phyloP scores from a whole-genome alignment of 768 basidiomycete genomes.

The Mycena filopes region DNA sequence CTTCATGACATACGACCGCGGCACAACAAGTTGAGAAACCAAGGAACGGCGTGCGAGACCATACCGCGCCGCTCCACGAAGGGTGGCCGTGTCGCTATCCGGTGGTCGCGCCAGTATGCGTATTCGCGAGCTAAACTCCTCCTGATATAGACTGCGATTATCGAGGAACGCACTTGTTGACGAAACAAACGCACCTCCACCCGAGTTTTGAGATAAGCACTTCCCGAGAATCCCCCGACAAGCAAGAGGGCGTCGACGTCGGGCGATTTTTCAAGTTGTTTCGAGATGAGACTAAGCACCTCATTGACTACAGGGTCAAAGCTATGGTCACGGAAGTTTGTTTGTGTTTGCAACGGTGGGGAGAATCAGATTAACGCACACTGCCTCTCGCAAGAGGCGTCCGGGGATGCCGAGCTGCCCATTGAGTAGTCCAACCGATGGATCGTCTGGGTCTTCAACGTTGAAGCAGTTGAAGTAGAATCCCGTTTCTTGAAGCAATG shows the following conservation, averaged over 20 bases:
- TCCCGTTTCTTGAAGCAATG: conserved; percentile 66
- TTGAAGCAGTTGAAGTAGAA: conserved; percentile 95
- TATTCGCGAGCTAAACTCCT: conserved; percentile 72
- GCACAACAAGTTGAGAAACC: conserved; percentile 85
- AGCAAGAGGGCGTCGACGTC: conserved; percentile 84
- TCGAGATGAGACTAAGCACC: conserved; percentile 34
- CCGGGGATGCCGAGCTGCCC: conserved; percentile 89
- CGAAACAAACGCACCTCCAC: conserved; percentile 66
- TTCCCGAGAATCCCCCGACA: conserved; percentile 90
- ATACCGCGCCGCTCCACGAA: conserved; percentile 90
- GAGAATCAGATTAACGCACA: conserved; percentile 42
- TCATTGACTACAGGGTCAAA: conserved; percentile 89
- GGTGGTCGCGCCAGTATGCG: conserved; percentile 83
- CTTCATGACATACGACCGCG: conserved; percentile 89
- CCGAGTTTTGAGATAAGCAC: conserved; percentile 84
- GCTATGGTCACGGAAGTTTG: conserved; percentile 14
- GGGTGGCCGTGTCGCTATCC: conserved; percentile 89
- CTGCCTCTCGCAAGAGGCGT: conserved; percentile 79
- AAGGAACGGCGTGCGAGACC: conserved; percentile 80
- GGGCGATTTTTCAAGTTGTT: conserved; percentile 21
- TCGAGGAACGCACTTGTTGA: not conserved
- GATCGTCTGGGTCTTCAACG: conserved; percentile 83
- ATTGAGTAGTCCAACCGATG: conserved; percentile 80
- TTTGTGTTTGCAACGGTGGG: not conserved
- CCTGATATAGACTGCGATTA: conserved; percentile 50